These are phyloP conservation scores for Thelephora terrestris DNA, from an alignment of 1,284 basidiomycete genomes.

Conservation along the genomic window DNA sequence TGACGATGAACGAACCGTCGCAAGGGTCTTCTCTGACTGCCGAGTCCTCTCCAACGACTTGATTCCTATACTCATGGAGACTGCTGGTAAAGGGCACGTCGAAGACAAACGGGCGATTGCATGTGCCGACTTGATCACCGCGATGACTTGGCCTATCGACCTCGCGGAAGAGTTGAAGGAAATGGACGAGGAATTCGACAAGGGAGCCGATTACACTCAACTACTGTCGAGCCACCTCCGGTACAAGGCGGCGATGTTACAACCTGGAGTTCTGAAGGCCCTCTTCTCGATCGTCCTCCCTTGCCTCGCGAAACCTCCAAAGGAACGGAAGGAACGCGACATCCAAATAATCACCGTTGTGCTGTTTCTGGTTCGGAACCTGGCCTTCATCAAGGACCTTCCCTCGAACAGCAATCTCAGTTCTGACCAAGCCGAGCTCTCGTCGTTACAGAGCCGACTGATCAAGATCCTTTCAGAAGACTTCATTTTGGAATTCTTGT, in stretches of 20 bases:
- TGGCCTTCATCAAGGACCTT: slow-evolving; percentile 82
- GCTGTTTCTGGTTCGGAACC: slow-evolving; percentile 84
- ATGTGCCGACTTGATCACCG: slow-evolving; percentile 82
- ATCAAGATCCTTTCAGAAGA: slow-evolving; percentile 65
- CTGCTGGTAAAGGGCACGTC: slow-evolving; percentile 64
- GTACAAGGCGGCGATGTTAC: slow-evolving; percentile 76
- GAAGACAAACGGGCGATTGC: slow-evolving; percentile 81
- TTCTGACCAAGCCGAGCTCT: slow-evolving; percentile 66
- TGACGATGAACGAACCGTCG: slow-evolving; percentile 90
- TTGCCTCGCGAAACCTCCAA: slow-evolving; percentile 49
- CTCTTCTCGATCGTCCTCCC: slow-evolving; percentile 64
- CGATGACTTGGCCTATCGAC: slow-evolving; percentile 97
- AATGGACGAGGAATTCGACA: slow-evolving; percentile 68
- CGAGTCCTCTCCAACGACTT: slow-evolving; percentile 76
- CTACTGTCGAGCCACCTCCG: slow-evolving; percentile 70
- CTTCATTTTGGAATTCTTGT: slow-evolving; percentile 66
- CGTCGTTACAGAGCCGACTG: slow-evolving; percentile 69
- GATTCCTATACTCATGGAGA: slow-evolving; percentile 73
- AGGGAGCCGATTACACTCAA: slow-evolving; percentile 78
- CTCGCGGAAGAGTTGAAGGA: slow-evolving; percentile 87
- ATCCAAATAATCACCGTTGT: slow-evolving; percentile 80
- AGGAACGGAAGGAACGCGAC: slow-evolving; percentile 70
- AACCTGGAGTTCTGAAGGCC: slow-evolving; percentile 55
- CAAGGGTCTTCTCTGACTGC: slow-evolving; percentile 80
- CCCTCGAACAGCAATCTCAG: slow-evolving; percentile 58